Percentiles rank a stretch among this genome's conserved stretches.
Evolutionary conservation across 2,329 filamentous ascomycete genomes (phyloP).

Genomic region (Hypoxylon rubiginosum): DNA sequence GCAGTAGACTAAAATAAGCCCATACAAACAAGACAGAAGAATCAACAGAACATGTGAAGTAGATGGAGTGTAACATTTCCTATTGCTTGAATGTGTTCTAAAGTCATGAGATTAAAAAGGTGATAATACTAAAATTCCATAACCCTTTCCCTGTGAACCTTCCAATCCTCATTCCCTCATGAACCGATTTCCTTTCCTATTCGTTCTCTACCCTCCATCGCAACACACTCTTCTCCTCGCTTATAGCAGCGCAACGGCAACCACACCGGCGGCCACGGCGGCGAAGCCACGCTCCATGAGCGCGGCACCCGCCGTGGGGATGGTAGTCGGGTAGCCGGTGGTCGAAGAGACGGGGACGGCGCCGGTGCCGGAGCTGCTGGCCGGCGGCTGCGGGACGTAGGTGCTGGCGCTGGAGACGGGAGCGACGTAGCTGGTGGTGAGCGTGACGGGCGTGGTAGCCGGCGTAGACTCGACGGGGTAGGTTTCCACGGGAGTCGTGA

Average conservation of each 20-base stretch:
- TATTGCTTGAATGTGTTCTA: conserved; percentile 2
- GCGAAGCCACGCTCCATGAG: conserved; percentile 38
- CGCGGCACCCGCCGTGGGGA: conserved; percentile 43
- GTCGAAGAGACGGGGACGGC: conserved; percentile 13
- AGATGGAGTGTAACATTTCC: neutral
- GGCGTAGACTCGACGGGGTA: too few species aligned
- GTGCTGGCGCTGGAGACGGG: neutral
- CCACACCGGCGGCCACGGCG: conserved; percentile 36
- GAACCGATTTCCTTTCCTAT: conserved; percentile 9
- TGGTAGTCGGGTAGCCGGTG: conserved; percentile 24
- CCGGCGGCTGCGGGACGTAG: neutral
- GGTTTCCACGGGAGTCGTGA: too few species aligned
- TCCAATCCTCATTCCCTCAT: conserved; percentile 15
- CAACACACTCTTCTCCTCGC: neutral
- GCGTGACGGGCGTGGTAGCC: conserved; percentile 15
- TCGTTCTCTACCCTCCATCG: conserved; percentile 12
- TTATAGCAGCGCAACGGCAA: conserved; percentile 43
- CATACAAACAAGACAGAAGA: too few species aligned
- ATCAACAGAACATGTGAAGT: neutral
- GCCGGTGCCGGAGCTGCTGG: conserved; percentile 7
- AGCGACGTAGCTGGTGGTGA: conserved; percentile 14
- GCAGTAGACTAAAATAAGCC: too few species aligned
- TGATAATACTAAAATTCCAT: conserved; percentile 16
- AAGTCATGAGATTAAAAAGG: conserved; percentile 24
- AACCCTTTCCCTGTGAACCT: conserved; percentile 11